These are phyloP conservation scores for Pseudogymnoascus sp. DNA, from an alignment of 2,329 filamentous ascomycete species.

Conservation along the genomic window DNA sequence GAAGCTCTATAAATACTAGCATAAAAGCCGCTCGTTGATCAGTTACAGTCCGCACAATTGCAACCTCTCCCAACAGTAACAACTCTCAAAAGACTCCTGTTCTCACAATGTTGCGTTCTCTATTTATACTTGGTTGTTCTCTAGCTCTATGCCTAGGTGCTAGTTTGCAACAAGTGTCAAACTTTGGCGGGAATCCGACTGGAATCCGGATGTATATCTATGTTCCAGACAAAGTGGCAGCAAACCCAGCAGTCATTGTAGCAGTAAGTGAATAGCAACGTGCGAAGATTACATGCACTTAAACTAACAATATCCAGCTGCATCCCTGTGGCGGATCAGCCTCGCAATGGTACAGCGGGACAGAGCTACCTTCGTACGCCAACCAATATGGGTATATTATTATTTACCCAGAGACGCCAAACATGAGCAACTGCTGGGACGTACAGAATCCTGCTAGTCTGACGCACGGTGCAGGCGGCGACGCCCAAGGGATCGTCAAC, in stretches of 20 bases:
- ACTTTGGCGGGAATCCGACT: slow-evolving; percentile 35
- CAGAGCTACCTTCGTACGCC: slow-evolving; percentile 45
- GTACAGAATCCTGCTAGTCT: slow-evolving; percentile 33
- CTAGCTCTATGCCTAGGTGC: neutral
- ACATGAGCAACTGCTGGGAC: slow-evolving; percentile 49
- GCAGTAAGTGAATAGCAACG: slow-evolving; percentile 31
- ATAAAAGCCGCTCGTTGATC: too few species aligned
- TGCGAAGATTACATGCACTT: neutral
- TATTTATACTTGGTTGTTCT: neutral
- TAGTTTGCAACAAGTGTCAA: slow-evolving; percentile 26
- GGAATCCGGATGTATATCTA: slow-evolving; percentile 39
- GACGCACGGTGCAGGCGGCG: too few species aligned
- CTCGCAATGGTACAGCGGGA: slow-evolving; percentile 39
- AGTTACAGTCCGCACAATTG: too few species aligned
- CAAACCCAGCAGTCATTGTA: slow-evolving; percentile 44
- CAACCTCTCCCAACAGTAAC: too few species aligned
- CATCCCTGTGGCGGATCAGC: slow-evolving; percentile 51
- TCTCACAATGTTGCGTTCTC: neutral
- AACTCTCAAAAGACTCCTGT: neutral
- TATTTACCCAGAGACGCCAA: slow-evolving; percentile 47
- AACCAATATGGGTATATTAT: slow-evolving; percentile 48
- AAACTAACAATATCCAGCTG: slow-evolving; percentile 9
- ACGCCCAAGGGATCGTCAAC: slow-evolving; percentile 46
- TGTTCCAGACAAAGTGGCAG: slow-evolving; percentile 36
- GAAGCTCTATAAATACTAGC: too few species aligned